Conservation (phyloP, 257 asterid genomes). For the Jaltomata sinuosa region DNA sequence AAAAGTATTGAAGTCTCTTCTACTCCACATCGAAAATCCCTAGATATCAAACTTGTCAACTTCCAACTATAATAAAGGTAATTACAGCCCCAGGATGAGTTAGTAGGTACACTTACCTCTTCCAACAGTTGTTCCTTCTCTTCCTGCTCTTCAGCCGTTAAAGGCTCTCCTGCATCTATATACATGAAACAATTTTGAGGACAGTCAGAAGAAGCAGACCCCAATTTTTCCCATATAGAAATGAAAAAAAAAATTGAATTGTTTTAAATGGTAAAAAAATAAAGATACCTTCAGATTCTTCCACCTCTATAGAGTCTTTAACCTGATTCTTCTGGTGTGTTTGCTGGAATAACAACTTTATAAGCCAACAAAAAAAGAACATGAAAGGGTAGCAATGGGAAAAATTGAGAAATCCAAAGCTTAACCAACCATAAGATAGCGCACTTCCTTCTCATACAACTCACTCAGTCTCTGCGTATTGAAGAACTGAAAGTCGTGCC, state of each 20-base stretch:
- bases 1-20: conserved; percentile 87
- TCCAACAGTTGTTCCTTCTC: conserved; percentile 81
- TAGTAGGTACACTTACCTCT: conserved; percentile 39
- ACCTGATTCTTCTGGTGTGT: conserved; percentile 76
- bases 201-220: neutral
- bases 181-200: neutral
- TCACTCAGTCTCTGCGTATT: conserved; percentile 91
- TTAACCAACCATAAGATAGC: conserved; percentile 79
- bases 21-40: conserved; percentile 99
- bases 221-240: conserved; percentile 9
- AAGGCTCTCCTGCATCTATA: conserved; percentile 86
- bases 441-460: conserved; percentile 98
- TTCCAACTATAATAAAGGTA: neutral
- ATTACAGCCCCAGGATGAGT: neutral
- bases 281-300: conserved; percentile 75
- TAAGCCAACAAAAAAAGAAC: neutral
- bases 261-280: neutral
- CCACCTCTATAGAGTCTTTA: conserved; percentile 85
- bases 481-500: conserved; percentile 99
- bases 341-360: conserved; percentile 35
- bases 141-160: conserved; percentile 97
- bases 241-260: neutral
- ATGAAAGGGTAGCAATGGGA: neutral
- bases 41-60: conserved; percentile 12
- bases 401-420: neutral